Conservation (phyloP, 495 filamentous ascomycete genomes). For the Tuber microsphaerosporum region DNA sequence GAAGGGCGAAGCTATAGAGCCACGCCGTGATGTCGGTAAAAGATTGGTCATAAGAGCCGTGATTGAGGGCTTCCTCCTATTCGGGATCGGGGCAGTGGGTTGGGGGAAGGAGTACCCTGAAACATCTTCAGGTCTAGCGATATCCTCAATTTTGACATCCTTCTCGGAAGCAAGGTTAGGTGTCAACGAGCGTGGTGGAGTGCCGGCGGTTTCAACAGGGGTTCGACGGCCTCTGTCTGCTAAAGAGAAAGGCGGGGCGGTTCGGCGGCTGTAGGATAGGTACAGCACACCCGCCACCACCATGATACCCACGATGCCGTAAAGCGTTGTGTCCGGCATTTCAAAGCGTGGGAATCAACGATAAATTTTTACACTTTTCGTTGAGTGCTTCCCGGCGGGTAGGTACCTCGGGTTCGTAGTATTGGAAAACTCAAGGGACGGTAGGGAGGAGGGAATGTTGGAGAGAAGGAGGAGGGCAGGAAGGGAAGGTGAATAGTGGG, state of each 20-base stretch:
- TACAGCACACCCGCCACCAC: background rate
- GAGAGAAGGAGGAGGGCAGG: background rate
- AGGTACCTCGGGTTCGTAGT: background rate
- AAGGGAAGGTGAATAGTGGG: background rate
- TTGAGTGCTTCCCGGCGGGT: background rate
- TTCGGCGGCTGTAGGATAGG: conserved; percentile 1
- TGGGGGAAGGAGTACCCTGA: background rate
- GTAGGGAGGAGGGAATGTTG: background rate
- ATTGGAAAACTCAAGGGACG: background rate
- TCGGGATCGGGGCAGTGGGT: background rate
- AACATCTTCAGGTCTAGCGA: conserved; percentile 1
- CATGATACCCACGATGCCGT: background rate
- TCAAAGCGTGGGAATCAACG: background rate
- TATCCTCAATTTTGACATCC: background rate
- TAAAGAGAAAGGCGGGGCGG: background rate
- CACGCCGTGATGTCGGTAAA: conserved; percentile 22
- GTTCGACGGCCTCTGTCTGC: background rate
- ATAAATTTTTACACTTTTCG: background rate
- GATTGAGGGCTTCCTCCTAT: conserved; percentile 17
- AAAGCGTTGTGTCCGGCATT: conserved; percentile 4
- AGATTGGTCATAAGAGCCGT: conserved; percentile 23
- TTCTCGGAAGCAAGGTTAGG: background rate
- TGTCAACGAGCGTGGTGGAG: background rate
- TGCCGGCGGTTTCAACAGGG: background rate
- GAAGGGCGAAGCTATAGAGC: conserved; percentile 23